Conservation (phyloP, 495 filamentous ascomycete species). For the Hyaloscypha bicolor region DNA sequence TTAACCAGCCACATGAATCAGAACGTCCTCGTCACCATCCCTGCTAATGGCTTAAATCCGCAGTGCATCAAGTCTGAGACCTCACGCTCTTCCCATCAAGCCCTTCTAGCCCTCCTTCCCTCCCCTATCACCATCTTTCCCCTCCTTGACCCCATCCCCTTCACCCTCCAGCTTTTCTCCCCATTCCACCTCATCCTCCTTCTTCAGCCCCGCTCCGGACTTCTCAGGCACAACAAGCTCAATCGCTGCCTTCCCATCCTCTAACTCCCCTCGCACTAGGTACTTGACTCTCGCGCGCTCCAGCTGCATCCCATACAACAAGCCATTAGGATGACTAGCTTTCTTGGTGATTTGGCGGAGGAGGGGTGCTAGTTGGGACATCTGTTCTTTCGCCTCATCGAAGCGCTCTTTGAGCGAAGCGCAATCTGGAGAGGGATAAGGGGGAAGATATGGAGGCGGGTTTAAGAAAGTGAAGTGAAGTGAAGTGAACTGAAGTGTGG, state of each 20-base stretch:
- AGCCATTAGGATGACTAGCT: conserved; percentile 20
- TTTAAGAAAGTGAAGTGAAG: too few relatives aligned
- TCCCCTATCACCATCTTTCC: background rate
- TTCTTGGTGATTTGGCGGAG: conserved; percentile 23
- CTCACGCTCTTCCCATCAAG: too few relatives aligned
- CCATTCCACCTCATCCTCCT: background rate
- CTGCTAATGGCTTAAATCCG: background rate
- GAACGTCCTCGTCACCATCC: background rate
- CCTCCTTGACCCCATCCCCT: background rate
- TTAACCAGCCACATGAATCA: background rate
- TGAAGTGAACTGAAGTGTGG: too few relatives aligned
- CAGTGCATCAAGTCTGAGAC: too few relatives aligned
- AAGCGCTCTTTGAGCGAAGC: too few relatives aligned
- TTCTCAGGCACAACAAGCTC: conserved; percentile 15
- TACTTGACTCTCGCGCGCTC: conserved; percentile 18
- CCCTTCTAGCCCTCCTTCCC: background rate
- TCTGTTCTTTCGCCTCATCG: background rate
- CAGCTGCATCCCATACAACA: conserved; percentile 22
- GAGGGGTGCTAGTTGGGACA: conserved; percentile 16
- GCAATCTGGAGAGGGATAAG: too few relatives aligned
- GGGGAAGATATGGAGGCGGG: too few relatives aligned
- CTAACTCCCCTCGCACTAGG: conserved; percentile 17
- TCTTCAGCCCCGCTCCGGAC: background rate
- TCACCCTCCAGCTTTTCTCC: background rate
- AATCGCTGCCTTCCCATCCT: conserved; percentile 10